phyloP scores from a whole-genome alignment of 306 rosid species.

The Spatholobus suberectus region DNA sequence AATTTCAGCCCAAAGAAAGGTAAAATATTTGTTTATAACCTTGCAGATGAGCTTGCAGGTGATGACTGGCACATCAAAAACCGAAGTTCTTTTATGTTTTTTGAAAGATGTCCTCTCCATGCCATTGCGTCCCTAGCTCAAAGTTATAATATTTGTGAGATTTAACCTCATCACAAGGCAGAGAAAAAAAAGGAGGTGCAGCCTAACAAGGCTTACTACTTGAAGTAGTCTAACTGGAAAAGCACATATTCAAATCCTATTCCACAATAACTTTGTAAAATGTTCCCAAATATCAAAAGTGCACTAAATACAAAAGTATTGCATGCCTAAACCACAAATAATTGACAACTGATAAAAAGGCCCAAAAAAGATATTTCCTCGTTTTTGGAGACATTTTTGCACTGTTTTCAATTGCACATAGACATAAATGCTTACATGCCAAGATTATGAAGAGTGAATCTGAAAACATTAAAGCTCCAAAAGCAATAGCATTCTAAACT shows the following conservation, averaged over 20 bases:
- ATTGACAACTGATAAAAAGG: background rate
- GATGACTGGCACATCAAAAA: constrained; percentile 91
- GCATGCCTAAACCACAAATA: background rate
- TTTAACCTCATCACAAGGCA: constrained; percentile 21
- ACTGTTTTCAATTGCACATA: background rate
- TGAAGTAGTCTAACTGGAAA: background rate
- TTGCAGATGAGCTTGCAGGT: constrained; percentile 84
- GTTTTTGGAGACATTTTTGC: background rate
- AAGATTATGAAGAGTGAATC: background rate
- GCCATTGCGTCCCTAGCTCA: constrained; percentile 64
- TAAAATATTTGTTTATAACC: constrained; percentile 53
- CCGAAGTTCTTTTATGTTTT: constrained; percentile 86
- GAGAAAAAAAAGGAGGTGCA: background rate
- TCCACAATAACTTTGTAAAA: constrained; percentile 1
- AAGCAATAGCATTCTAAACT: background rate
- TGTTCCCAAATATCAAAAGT: background rate
- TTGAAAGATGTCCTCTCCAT: constrained; percentile 82
- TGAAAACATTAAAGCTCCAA: background rate
- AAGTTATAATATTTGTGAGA: constrained; percentile 36
- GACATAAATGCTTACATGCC: background rate
- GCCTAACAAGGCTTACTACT: background rate
- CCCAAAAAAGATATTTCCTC: background rate
- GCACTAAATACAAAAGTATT: background rate
- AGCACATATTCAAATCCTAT: background rate
- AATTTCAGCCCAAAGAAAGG: background rate